Evolutionary conservation across 1,284 basidiomycete genomes (phyloP), one percentile per base, ranked within the genome.

Genomic region (Pseudozyma flocculosa): DNA sequence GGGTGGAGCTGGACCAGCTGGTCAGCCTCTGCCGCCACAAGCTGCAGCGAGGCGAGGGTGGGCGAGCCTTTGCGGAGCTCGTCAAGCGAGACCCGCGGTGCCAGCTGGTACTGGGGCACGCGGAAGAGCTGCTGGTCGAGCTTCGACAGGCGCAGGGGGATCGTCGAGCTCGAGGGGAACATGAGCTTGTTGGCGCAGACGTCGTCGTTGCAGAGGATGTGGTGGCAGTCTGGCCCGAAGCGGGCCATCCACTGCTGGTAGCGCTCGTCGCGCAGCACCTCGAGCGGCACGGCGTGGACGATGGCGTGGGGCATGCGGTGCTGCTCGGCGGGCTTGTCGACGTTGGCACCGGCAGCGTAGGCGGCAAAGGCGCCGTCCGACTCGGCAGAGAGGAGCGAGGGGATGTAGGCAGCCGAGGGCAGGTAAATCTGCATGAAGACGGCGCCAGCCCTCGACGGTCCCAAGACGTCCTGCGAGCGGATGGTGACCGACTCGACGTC

Each of bases 91-190:
- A 50, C 40, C 26, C 43, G 48, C n/a, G 63, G 53, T n/a, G 42
- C 39, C 9, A 61, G 52, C 45, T 54, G 47, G 70, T 83, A 86
- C 49, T 85, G 81, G 0, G 87, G 88, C 5, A 88, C 71, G 0
- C 84, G 83, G 81, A 95, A 96, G 68, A 93, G 84, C 1, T 83
- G 76, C 0, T 82, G 61, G 70, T 95, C 89, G 30, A 95, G 80
- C 51, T 86, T 80, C 59, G 85, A 85, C 5, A 95, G 82, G 40
- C 85, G 83, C 18, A 90, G 81, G 48, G 88, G 86, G 54, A 85
- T 85, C 67, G 85, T 85, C 2, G 87, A 87, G 10, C 87, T 84
- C 21, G 86, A 87, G 0, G 86, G 87, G 72, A 90, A 93, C 15
- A 86, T 86, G 22, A 89, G 81, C 4, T 83, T 84, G 78, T 94